Conservation (phyloP, 805 yeast species). For the Kurtzmaniella cleridarum region DNA sequence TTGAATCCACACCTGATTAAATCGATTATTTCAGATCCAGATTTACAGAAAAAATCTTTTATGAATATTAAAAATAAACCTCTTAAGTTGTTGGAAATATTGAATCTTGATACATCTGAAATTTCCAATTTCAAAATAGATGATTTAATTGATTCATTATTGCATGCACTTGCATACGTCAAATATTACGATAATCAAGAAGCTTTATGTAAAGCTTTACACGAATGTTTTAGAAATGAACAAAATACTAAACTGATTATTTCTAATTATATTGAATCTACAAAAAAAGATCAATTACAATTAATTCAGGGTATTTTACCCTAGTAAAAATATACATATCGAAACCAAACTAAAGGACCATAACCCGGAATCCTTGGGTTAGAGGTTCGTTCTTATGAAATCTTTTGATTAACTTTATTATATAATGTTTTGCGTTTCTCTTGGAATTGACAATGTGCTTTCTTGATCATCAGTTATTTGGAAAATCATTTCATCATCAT, state of each 20-base stretch:
- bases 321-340: background rate
- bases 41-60: background rate
- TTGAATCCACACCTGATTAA: constrained; percentile 1
- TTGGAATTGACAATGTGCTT: constrained; percentile 4
- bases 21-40: constrained; percentile 1
- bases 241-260: constrained; percentile 7
- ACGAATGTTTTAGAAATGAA: constrained; percentile 11
- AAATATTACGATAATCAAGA: constrained; percentile 16
- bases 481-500: constrained; percentile 18
- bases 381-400: background rate
- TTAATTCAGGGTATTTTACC: constrained; percentile 1
- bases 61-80: background rate
- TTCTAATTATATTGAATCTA: constrained; percentile 16
- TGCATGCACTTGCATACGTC: constrained; percentile 27
- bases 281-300: constrained; percentile 14
- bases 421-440: constrained; percentile 14
- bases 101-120: constrained; percentile 5
- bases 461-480: constrained; percentile 13
- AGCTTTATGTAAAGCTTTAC: constrained; percentile 10
- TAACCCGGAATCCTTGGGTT: too few relatives aligned
- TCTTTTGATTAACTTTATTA: background rate
- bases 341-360: background rate
- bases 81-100: background rate
- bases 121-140: constrained; percentile 24
- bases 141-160: constrained; percentile 36